phyloP scores from a whole-genome alignment of 2,329 filamentous ascomycete species.

The Botryotinia calthae region DNA sequence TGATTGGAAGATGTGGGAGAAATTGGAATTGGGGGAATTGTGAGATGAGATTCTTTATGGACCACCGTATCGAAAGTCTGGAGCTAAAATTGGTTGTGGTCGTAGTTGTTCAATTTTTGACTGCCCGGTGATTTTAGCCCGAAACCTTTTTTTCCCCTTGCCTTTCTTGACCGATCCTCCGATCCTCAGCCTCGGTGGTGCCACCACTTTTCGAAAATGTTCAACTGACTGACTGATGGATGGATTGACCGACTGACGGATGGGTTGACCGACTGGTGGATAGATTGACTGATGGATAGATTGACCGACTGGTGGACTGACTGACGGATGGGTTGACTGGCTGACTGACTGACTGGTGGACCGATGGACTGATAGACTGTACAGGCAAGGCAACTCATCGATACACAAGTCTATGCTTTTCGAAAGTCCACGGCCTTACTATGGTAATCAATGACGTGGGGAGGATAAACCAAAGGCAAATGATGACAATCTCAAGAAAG shows the following conservation, averaged over 20 bases:
- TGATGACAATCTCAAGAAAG: not conserved
- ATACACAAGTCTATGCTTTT: not conserved
- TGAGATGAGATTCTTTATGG: not conserved
- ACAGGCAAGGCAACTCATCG: not conserved
- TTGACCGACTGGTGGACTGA: not conserved
- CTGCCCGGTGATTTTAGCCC: not conserved
- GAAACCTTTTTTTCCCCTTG: not conserved
- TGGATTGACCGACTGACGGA: not conserved
- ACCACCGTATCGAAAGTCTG: not conserved
- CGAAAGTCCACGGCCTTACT: not conserved
- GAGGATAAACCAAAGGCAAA: not conserved
- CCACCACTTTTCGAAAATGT: not conserved
- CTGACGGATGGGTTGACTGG: not conserved
- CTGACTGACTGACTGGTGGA: not conserved
- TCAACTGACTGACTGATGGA: not conserved
- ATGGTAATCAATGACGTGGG: not conserved
- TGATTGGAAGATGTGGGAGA: not conserved
- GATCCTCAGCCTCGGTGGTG: not conserved
- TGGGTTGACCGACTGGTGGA: not conserved
- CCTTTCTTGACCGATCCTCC: constrained; percentile 1
- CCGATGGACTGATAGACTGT: not conserved
- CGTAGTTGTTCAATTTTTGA: not conserved
- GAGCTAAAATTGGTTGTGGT: not conserved
- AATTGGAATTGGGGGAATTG: not conserved
- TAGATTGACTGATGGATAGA: no score